Evolutionary conservation across 148 eudicot genomes (phyloP), one percentile per base, ranked within the genome.

Genomic region (Rheum nobile): DNA sequence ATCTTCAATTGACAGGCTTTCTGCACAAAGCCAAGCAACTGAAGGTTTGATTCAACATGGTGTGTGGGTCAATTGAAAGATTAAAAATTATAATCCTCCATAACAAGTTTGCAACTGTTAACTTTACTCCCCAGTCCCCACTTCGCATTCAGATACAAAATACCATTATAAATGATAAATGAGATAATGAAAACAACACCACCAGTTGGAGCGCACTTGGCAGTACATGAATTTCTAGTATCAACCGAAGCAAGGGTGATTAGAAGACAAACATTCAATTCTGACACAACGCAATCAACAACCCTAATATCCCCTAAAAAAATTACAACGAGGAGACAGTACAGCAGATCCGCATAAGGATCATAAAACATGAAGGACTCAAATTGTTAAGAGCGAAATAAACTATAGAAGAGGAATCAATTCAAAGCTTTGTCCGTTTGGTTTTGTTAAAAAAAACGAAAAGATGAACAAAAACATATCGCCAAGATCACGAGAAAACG

Each of bases 201-300:
- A 81, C 89, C 97, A 69, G 97, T 91, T 76, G 94, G 83, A 42
- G 97, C 97, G 59, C 97, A 90, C 81, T 91, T 91, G 65, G 88
- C 83, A 0, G 90, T 87, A 6, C 92, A 89, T 21, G 97, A 85
- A 77, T 88, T 88, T 72, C 94, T n/a, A 79, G 80, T 89, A 79
- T 91, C 97, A 82, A 89, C 88, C 97, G 89, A 74, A 55, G 11
- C 65, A 57, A 57, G 32, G 32, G 65, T 9, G 31, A 57, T 57
- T 57, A 57, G 55, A n/a, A n/a, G 10, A 38, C 37, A 52, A 71
- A 4, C 11, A 72, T 76, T 22, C 21, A 31, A 80, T 71, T 41
- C 8, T 63, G 9, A 74, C 37, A n/a, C 24, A 42, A 29, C 77
- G 32, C 1, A 73, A 21, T 24, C 19, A 72, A 71, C 44, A 72